phyloP scores from a whole-genome alignment of 1,284 basidiomycete genomes.

The Puccinia horiana region DNA sequence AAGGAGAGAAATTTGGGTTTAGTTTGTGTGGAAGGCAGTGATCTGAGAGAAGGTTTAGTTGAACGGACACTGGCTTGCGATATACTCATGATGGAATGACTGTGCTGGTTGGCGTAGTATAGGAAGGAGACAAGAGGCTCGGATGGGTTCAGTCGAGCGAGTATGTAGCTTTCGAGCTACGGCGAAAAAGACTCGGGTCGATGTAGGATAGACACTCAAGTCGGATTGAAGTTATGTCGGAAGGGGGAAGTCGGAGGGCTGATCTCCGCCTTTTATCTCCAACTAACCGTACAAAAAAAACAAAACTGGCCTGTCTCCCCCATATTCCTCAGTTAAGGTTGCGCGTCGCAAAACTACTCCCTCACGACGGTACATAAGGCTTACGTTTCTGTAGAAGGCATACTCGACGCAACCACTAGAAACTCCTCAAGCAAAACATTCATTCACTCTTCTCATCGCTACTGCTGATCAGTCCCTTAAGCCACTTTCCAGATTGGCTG shows the following conservation, averaged over 20 bases:
- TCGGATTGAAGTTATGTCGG: background rate
- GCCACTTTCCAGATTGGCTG: too few relatives aligned
- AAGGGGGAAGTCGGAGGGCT: background rate
- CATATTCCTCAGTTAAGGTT: background rate
- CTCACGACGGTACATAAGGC: background rate
- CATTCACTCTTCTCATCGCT: too few relatives aligned
- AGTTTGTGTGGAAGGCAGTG: background rate
- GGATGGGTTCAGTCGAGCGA: too few relatives aligned
- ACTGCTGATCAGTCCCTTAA: too few relatives aligned
- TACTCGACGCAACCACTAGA: too few relatives aligned
- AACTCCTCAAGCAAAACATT: too few relatives aligned
- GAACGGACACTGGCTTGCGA: constrained; percentile 7
- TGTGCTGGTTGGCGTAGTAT: background rate
- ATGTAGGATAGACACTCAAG: background rate
- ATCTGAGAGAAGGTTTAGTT: background rate
- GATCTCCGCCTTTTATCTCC: background rate
- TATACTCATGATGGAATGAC: background rate
- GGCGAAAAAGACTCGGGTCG: background rate
- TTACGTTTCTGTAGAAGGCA: too few relatives aligned
- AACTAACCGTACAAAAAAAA: background rate
- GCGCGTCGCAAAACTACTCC: background rate
- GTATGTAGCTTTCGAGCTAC: too few relatives aligned
- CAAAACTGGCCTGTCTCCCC: too few relatives aligned
- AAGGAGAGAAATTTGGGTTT: background rate
- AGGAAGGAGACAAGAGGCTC: background rate